Base-by-base conservation (phyloP, 2,329 filamentous ascomycete genomes). In the Phaeosphaeriaceae sp. region DNA sequence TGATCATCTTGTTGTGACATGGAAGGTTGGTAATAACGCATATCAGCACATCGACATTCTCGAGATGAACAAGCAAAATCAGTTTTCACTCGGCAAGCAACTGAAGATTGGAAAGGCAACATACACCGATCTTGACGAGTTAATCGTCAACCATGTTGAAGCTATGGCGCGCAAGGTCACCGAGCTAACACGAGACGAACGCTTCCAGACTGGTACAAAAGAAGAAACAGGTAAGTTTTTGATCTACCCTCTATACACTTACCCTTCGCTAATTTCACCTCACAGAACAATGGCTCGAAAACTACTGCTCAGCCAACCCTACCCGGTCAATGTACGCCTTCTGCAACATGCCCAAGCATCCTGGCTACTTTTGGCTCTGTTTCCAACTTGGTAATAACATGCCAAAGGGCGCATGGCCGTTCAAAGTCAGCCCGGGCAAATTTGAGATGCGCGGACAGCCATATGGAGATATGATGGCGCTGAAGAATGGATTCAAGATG, bases 31-130 rank as follows among this genome's bases (percentile, higher is more conserved):
- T 1, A 92, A 97, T 71, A 88, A 89, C 51, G 87, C 97, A n/a
- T 99, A 92, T 73, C 92, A 99, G 75, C 94, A 99, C 73, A 90
- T 99, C 57, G 94, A 99, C 74, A 93, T 99, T 28, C 82, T 99
- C 32, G 94, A 99, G 76, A 81, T 99, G 67, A 90, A 96, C 74
- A 99, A 99, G 76, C 91, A 96, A 56, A 97, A 92, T 55, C 93
- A 97, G 71, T 97, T 97, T 72, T 92, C 92, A 0, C 88, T 97
- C 3, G 94, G 94, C 55, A 88, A 87, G 63, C 87, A 88, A 34
- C 82, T 99, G 45, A 89, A 90, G 57, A 90, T 99, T 45, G 89
- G 90, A 62, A 93, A 92, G 72, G 92, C 92, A 75, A 93, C 85
- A 6, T 99, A 99, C 78, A 91, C 86, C 52, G 94, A 99, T 87